Evolutionary conservation across 257 asterid genomes (phyloP), one percentile per base, ranked within the genome.

Genomic region (Nicotiana otophora): DNA sequence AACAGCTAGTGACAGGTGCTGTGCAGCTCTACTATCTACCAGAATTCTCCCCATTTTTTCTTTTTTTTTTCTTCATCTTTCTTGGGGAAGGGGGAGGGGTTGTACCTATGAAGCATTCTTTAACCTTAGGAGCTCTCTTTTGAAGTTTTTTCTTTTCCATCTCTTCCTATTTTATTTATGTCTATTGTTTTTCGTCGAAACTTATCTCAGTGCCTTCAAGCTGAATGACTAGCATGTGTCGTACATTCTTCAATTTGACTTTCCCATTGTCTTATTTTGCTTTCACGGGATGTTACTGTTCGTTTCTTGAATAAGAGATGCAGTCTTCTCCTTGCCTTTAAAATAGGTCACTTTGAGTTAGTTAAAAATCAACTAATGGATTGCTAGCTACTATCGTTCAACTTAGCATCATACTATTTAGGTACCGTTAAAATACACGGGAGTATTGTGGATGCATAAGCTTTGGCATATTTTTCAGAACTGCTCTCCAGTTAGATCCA

Each of bases 1-100:
- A 81, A 55, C 60, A 48, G 81, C 81, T 66, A 84, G 80, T 81
- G 87, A 77, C 85, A 89, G 92, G 92, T 89, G 42, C 42, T 20
- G 46, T 75, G 62, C 26, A 20, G 63, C 26, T 17, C 57, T 23
- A 65, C 48, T 26, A 1, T 48, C 26, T 62, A 1, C 63, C 16
- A 48, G 17, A 75, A 75, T 26, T 75, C 26, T 75, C 10, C 8
- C 79, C 63, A 7, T n/a, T n/a, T n/a, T n/a, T n/a, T n/a, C n/a
- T 74, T 48, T 53, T 12, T 15, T 33, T 15, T 33, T 46, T n/a
- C 57, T 46, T 72, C 1, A 72, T 72, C 51, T 72, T 72, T 72
- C 2, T 39, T 70, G 55, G 57, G 42, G 57, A n/a, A 68, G 11
- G 77, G 78, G 3, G 42, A n/a, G 57, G 57, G 12, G 57, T 69